Evolutionary conservation across 345 rosid genomes (phyloP).

Genomic region (Gossypium turneri): DNA sequence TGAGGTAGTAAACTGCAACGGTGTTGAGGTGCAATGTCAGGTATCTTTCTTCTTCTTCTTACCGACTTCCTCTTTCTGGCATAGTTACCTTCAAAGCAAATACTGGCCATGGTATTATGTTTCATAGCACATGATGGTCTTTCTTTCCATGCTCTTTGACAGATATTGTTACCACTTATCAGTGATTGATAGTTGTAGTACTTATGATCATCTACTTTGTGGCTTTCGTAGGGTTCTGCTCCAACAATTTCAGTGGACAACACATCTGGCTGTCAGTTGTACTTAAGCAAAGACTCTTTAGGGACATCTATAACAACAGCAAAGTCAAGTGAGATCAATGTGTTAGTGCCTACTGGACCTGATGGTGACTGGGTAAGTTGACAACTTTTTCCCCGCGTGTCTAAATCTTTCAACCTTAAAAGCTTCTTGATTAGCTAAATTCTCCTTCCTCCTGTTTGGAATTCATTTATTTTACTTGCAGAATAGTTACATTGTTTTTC

Average conservation of each 20-base stretch:
- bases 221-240: slow-evolving; percentile 70
- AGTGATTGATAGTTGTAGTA: not conserved
- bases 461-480: not conserved
- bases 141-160: not conserved
- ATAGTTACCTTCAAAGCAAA: not conserved
- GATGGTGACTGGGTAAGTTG: slow-evolving; percentile 80
- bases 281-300: slow-evolving; percentile 72
- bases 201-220: slow-evolving; percentile 15
- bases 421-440: not conserved
- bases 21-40: slow-evolving; percentile 98
- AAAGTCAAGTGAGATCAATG: slow-evolving; percentile 91
- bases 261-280: slow-evolving; percentile 85
- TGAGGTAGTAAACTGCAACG: slow-evolving; percentile 90
- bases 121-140: not conserved
- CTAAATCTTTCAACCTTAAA: not conserved
- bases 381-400: not conserved
- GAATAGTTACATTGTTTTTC: no score
- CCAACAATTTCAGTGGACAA: slow-evolving; percentile 94
- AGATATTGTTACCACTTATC: not conserved
- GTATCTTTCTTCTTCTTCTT: slow-evolving; percentile 34
- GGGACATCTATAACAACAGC: slow-evolving; percentile 82
- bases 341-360: slow-evolving; percentile 73
- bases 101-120: not conserved
- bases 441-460: not conserved
- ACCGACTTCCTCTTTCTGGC: not conserved